Conservation (phyloP, 1,139 yeast species). For the Yamadazyma siamensis region DNA sequence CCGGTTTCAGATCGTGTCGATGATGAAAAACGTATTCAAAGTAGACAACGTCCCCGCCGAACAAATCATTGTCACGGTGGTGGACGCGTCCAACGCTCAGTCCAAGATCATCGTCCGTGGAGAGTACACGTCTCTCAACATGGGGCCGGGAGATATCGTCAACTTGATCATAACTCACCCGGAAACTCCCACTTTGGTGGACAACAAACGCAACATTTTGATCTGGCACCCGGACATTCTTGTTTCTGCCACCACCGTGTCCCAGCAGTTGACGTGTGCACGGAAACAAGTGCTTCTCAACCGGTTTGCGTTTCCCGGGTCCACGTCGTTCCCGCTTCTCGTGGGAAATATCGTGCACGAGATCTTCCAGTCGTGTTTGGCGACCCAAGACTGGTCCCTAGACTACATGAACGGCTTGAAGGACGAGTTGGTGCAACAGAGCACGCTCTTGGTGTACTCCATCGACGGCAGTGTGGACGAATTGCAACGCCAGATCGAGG, state of each 20-base stretch:
- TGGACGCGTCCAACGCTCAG: slow-evolving; percentile 25
- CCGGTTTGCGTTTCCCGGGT: slow-evolving; percentile 55
- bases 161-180: slow-evolving; percentile 54
- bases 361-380: slow-evolving; percentile 68
- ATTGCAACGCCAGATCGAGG: slow-evolving; percentile 27
- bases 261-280: slow-evolving; percentile 72
- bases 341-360: slow-evolving; percentile 80
- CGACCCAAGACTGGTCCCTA: slow-evolving; percentile 37
- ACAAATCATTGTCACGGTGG: slow-evolving; percentile 52
- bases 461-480: slow-evolving; percentile 49
- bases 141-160: slow-evolving; percentile 50
- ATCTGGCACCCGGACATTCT: slow-evolving; percentile 82
- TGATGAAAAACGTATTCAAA: slow-evolving; percentile 32
- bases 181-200: slow-evolving; percentile 40
- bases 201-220: slow-evolving; percentile 57
- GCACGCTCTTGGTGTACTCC: slow-evolving; percentile 53
- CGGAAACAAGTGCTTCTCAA: slow-evolving; percentile 64
- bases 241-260: slow-evolving; percentile 76
- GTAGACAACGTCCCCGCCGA: slow-evolving; percentile 24
- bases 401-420: slow-evolving; percentile 44
- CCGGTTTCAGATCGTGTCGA: slow-evolving; percentile 45
- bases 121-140: slow-evolving; percentile 46
- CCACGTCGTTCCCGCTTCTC: slow-evolving; percentile 55
- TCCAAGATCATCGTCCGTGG: slow-evolving; percentile 45
- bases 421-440: slow-evolving; percentile 39